Percentiles rank a stretch among this genome's conserved stretches.
phyloP scores from a whole-genome alignment of 1,284 basidiomycete genomes.

The Trametes versicolor region DNA sequence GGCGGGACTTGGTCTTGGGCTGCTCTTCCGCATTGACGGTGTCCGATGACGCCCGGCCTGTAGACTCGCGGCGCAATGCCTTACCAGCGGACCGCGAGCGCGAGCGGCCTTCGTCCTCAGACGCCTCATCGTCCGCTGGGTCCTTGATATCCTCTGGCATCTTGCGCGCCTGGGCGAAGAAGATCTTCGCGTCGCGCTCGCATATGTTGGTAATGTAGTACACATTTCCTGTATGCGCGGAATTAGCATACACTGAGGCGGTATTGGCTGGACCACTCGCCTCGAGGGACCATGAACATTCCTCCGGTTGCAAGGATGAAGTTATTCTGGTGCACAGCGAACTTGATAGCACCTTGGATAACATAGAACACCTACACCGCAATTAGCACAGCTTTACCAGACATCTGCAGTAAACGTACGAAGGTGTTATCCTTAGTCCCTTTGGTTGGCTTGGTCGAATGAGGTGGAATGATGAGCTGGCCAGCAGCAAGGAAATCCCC shows the following conservation, averaged over 20 bases:
- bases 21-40: slow-evolving; percentile 32
- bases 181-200: slow-evolving; percentile 82
- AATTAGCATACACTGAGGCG: background rate
- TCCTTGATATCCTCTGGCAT: slow-evolving; percentile 50
- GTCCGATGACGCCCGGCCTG: slow-evolving; percentile 30
- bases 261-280: slow-evolving; percentile 52
- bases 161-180: slow-evolving; percentile 94
- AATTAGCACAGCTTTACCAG: slow-evolving; percentile 5
- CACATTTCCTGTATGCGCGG: slow-evolving; percentile 72
- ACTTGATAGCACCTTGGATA: slow-evolving; percentile 87
- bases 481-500: slow-evolving; percentile 93
- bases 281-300: slow-evolving; percentile 92
- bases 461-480: slow-evolving; percentile 82
- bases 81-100: slow-evolving; percentile 27
- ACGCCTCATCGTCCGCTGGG: slow-evolving; percentile 22
- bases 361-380: slow-evolving; percentile 83
- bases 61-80: slow-evolving; percentile 22
- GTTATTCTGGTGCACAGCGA: slow-evolving; percentile 82
- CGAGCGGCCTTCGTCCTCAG: slow-evolving; percentile 24
- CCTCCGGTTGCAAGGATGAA: slow-evolving; percentile 86
- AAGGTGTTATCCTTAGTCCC: slow-evolving; percentile 95
- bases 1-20: slow-evolving; percentile 25
- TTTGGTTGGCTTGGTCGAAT: slow-evolving; percentile 87
- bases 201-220: slow-evolving; percentile 93
- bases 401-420: slow-evolving; percentile 60